A percentile compares a stretch with the other conserved stretches of the same genome.
Evolutionary conservation across 2,329 filamentous ascomycete genomes (phyloP).

Genomic region (Pseudogymnoascus sp.): DNA sequence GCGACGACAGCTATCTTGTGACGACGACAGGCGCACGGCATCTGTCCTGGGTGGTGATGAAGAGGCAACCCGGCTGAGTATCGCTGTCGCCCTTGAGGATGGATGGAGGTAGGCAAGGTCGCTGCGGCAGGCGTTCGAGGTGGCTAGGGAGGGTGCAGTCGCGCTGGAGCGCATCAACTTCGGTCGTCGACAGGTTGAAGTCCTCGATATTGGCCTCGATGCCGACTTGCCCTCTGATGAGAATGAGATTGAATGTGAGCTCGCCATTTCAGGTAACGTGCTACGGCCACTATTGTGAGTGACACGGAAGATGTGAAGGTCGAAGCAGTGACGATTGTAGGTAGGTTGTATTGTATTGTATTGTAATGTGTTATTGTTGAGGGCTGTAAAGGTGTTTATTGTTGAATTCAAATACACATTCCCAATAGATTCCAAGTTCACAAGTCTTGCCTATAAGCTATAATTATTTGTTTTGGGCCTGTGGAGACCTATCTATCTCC

Average conservation of each 20-base stretch:
- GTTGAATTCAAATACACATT: background rate
- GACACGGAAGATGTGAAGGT: background rate
- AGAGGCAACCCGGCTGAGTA: conserved; percentile 45
- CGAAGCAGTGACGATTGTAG: background rate
- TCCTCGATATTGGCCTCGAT: conserved; percentile 33
- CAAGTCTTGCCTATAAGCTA: background rate
- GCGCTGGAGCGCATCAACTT: conserved; percentile 45
- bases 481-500: conserved; percentile 6
- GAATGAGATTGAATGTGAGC: background rate
- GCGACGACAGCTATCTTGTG: background rate
- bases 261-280: conserved; percentile 4
- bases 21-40: conserved; percentile 10
- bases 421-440: background rate
- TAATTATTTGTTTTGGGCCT: conserved; percentile 5
- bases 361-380: background rate
- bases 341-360: background rate
- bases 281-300: background rate
- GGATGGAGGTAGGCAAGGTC: conserved; percentile 41
- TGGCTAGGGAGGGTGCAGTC: conserved; percentile 50
- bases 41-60: conserved; percentile 35
- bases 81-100: conserved; percentile 43
- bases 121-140: conserved; percentile 43
- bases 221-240: conserved; percentile 23
- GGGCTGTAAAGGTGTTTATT: background rate
- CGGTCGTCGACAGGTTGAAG: conserved; percentile 37